Base-by-base conservation (phyloP, 1,284 basidiomycete genomes). In the Mycosarcoma maydis region DNA sequence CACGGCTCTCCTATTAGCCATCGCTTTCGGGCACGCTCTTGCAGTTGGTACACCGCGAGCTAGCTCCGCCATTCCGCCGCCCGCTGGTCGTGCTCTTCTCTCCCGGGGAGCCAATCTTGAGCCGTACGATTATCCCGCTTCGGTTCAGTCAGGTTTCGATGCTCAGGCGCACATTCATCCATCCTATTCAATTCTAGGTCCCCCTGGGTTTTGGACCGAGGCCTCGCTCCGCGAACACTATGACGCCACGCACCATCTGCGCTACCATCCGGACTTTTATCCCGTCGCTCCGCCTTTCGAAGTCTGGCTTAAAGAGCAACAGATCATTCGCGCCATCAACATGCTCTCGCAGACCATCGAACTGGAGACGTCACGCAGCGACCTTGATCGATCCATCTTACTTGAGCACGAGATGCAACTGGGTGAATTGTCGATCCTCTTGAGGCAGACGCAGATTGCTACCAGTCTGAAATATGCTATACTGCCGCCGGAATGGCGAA, bases 271-370 rank as follows among this genome's bases (percentile, higher is more conserved):
- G 1, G 2, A 4, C 1, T 29, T 60, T 17, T 67, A 23, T n/a
- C 48, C 30, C 5, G 9, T 3, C 5, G 34, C 40, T 16, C 56
- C 57, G 1, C 64, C 64, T 0, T 67, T 55, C 37, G 24, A 47
- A 14, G 52, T 30, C 4, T 67, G 64, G 64, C 23, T 67, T 13
- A 67, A 67, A 22, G 64, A 67, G 23, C 57, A 52, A n/a, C 20
- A 52, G 17, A 36, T 67, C 13, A 52, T 67, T 23, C 47, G 52
- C 1, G 43, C 57, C 7, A 55, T 67, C 52, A 47, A 47, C 11
- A 20, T 56, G 17, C 40, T 33, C 7, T 11, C 11, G 1, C 19
- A 32, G 1, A 9, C 27, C 0, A 48, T 56, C 44, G 19, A 40
- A 2, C 4, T 44, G 8, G 53, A 57, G 8, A n/a, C 20, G 2